Evolutionary conservation across 352 stramenopile species (phyloP).

Genomic region (Phytophthora aleatoria): DNA sequence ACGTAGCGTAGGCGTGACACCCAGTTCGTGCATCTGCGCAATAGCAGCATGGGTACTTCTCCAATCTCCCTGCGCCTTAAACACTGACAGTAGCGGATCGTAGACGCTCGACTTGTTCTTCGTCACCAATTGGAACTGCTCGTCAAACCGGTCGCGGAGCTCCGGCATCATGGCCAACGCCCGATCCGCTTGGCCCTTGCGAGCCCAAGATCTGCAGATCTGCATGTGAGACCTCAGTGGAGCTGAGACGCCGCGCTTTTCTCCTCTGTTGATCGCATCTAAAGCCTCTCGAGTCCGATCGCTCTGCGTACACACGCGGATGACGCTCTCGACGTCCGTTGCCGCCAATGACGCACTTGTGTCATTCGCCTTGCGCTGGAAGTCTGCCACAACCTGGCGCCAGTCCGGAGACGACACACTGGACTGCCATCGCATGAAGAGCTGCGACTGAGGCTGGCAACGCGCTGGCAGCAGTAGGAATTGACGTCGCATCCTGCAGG

Average conservation of each 20-base stretch:
- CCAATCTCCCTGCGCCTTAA: conserved; percentile 72
- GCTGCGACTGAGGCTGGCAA: conserved; percentile 5
- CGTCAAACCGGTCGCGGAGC: conserved; percentile 27
- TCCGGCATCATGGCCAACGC: conserved; percentile 47
- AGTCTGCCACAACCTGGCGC: conserved; percentile 49
- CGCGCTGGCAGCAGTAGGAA: conserved; percentile 9
- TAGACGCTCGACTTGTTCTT: conserved; percentile 35
- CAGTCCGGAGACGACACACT: conserved; percentile 34
- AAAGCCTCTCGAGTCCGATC: conserved; percentile 61
- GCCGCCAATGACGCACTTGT: conserved; percentile 12
- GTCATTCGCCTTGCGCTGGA: conserved; percentile 44
- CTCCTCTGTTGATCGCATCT: conserved; percentile 42
- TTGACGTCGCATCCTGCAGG: conserved; percentile 22
- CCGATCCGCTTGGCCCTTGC: conserved; percentile 53
- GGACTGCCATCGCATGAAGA: conserved; percentile 10
- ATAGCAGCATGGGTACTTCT: conserved; percentile 54
- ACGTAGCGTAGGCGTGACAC: conserved; percentile 50
- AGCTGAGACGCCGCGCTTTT: conserved; percentile 44
- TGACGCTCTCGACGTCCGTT: conserved; percentile 36
- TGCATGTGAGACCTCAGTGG: conserved; percentile 46
- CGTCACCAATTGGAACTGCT: conserved; percentile 24
- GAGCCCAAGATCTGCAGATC: conserved; percentile 50
- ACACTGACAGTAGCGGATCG: conserved; percentile 56
- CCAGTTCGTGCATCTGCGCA: conserved; percentile 66
- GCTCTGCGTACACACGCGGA: conserved; percentile 48